These are phyloP conservation scores for Dionaea muscipula DNA, from an alignment of 179 eudicot genomes.

Conservation along the genomic window DNA sequence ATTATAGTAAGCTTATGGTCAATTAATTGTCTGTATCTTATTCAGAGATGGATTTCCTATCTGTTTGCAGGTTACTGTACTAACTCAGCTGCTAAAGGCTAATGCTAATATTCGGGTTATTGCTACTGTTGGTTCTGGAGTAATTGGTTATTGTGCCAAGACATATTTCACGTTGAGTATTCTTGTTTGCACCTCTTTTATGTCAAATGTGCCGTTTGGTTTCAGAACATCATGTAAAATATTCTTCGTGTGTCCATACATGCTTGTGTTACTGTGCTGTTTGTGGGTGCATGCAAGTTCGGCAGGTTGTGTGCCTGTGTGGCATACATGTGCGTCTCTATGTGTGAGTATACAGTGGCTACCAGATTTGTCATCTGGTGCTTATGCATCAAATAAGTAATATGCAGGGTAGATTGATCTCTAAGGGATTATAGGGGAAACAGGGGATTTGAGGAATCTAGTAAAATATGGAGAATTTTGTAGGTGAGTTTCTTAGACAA, in stretches of 20 bases:
- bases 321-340: too few species aligned
- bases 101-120: conserved; percentile 65
- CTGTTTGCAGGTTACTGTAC: not conserved
- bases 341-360: too few species aligned
- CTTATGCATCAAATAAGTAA: too few species aligned
- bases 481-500: too few species aligned
- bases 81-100: not conserved
- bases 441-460: too few species aligned
- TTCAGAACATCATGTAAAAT: too few species aligned
- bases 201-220: conserved; percentile 1
- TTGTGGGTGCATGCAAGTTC: not conserved
- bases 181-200: conserved; percentile 14
- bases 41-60: not conserved
- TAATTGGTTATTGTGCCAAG: conserved; percentile 86
- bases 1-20: not conserved
- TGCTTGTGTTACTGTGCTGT: not conserved
- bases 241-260: not conserved
- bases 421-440: too few species aligned
- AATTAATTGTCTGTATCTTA: not conserved
- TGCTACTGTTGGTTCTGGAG: conserved; percentile 55
- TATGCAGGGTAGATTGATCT: too few species aligned
- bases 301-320: too few species aligned
- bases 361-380: too few species aligned
- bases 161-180: conserved; percentile 70
- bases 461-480: too few species aligned